These are phyloP conservation scores for Ajuga reptans DNA, from an alignment of 305 asterid species.

Conservation along the genomic window DNA sequence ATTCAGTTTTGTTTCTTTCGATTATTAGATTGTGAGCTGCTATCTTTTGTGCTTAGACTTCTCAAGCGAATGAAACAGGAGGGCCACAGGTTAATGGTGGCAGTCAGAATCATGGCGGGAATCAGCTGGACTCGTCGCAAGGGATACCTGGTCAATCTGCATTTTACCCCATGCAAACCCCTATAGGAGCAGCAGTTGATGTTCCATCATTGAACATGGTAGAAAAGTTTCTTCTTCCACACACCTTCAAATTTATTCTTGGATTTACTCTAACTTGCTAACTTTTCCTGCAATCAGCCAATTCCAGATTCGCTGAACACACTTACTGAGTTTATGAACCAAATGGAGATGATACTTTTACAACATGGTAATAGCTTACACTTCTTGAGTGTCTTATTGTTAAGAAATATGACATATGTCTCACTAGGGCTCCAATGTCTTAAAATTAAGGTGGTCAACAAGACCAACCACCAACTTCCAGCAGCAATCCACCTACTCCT, in stretches of 20 bases:
- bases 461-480: constrained; percentile 35
- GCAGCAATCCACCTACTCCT: constrained; percentile 25
- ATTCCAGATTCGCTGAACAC: constrained; percentile 81
- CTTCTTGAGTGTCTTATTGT: constrained; percentile 12
- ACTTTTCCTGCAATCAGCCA: constrained; percentile 41
- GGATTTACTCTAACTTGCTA: constrained; percentile 19
- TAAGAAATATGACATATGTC: constrained; percentile 11
- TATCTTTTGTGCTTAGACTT: constrained; percentile 30
- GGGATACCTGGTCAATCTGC: constrained; percentile 43
- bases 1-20: not conserved
- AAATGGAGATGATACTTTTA: constrained; percentile 60
- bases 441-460: constrained; percentile 38
- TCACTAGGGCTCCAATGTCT: constrained; percentile 6
- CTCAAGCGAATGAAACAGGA: constrained; percentile 51
- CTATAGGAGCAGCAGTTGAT: constrained; percentile 49
- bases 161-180: constrained; percentile 44
- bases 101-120: constrained; percentile 43
- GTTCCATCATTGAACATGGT: constrained; percentile 69
- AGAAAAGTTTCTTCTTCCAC: not conserved
- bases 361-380: constrained; percentile 46
- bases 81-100: constrained; percentile 39
- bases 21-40: constrained; percentile 17
- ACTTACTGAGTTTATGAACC: constrained; percentile 62
- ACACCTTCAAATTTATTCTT: not conserved
- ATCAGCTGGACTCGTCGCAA: constrained; percentile 41